Percentiles rank a stretch among this genome's conserved stretches.
Evolutionary conservation across 495 filamentous ascomycete species (phyloP).

Genomic region (Lindgomyces ingoldianus): DNA sequence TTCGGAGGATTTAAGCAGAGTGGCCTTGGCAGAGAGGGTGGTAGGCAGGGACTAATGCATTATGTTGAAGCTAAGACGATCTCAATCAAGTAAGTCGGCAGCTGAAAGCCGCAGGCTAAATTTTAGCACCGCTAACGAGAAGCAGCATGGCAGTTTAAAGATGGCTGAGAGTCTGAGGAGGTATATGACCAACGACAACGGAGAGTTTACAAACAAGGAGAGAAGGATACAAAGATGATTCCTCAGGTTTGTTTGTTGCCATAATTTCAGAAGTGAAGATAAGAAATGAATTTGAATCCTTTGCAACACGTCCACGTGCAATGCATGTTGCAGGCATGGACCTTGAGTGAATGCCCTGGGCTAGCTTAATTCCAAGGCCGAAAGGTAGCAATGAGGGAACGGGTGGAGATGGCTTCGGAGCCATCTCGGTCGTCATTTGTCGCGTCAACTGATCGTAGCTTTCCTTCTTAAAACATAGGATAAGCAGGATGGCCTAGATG

Average conservation of each 20-base stretch:
- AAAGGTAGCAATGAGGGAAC: neutral
- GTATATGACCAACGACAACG: too few relatives aligned
- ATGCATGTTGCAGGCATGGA: neutral
- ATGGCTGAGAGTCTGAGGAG: neutral
- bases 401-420: too few relatives aligned
- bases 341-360: neutral
- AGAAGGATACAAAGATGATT: too few relatives aligned
- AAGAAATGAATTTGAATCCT: too few relatives aligned
- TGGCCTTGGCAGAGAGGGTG: slow-evolving; percentile 53
- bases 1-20: slow-evolving; percentile 58
- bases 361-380: neutral
- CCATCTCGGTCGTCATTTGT: too few relatives aligned
- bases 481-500: neutral
- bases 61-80: slow-evolving; percentile 55
- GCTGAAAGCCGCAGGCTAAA: too few relatives aligned
- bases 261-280: too few relatives aligned
- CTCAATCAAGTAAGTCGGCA: slow-evolving; percentile 21
- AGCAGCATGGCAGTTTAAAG: slow-evolving; percentile 6
- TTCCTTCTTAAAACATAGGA: too few relatives aligned
- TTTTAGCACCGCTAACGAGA: neutral
- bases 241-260: too few relatives aligned
- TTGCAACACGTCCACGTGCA: neutral
- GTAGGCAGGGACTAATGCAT: slow-evolving; percentile 47
- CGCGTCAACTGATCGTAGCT: too few relatives aligned
- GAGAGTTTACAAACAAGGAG: too few relatives aligned